phyloP scores from a whole-genome alignment of 495 filamentous ascomycete species.

The Penicillium mononematosum region DNA sequence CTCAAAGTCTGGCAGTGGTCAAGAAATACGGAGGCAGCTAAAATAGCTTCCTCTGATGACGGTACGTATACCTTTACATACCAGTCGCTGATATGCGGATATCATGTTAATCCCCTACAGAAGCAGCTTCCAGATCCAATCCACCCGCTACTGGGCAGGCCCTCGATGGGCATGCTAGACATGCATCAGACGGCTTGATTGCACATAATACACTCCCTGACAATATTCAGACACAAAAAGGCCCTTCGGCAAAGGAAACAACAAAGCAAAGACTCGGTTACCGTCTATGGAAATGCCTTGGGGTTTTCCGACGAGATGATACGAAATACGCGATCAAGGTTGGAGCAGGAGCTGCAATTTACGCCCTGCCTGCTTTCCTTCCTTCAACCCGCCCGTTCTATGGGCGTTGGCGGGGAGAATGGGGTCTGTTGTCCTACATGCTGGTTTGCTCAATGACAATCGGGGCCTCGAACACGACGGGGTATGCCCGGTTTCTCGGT shows the following conservation, averaged over 20 bases:
- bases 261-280: constrained; percentile 46
- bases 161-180: constrained; percentile 2
- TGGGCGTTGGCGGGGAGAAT: constrained; percentile 89
- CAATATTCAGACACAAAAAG: constrained; percentile 5
- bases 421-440: constrained; percentile 97
- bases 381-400: constrained; percentile 75
- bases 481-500: constrained; percentile 80
- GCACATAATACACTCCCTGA: constrained; percentile 13
- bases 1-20: constrained; percentile 67
- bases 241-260: constrained; percentile 6
- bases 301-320: constrained; percentile 63
- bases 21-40: constrained; percentile 16
- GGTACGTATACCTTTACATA: constrained; percentile 17
- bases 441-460: constrained; percentile 97
- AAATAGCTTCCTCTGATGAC: constrained; percentile 19
- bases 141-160: neutral
- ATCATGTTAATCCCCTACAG: neutral
- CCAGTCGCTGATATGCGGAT: neutral
- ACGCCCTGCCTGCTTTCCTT: constrained; percentile 83
- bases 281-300: constrained; percentile 57
- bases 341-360: constrained; percentile 80
- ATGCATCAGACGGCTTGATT: constrained; percentile 9
- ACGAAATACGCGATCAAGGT: constrained; percentile 87
- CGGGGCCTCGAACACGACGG: constrained; percentile 90
- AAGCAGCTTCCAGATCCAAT: constrained; percentile 2